Evolutionary conservation across 2,329 filamentous ascomycete species (phyloP), one percentile per base, ranked within the genome.

Genomic region (Aspergillus floridensis): DNA sequence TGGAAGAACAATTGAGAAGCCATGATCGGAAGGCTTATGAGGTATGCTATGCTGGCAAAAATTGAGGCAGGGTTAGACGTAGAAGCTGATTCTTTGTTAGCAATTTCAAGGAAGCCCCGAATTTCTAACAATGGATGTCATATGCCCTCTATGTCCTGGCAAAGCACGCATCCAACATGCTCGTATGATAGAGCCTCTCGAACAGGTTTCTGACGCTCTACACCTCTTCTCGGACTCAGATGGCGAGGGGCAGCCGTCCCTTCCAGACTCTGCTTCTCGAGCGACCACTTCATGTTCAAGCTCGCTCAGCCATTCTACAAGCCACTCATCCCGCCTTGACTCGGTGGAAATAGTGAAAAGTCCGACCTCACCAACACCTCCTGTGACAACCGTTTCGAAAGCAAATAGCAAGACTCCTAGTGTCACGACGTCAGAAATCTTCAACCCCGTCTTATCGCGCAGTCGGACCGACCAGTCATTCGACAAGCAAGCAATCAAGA

Each of bases 181-280:
- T 47, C 72, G 73, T 8, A 65, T 75, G 47, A 68, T 74, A n/a
- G 71, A 76, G 57, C 68, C 70, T 10, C 66, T 74, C 10, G 69
- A 70, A 46, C 65, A 67, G 16, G 47, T 70, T n/a, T 49, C 67
- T 19, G 65, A 59, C 55, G 58, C 66, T 7, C 55, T 72, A 4
- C 64, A 70, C 22, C 46, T 49, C 7, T 35, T 58, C 19, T 55
- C 65, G 2, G 64, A 63, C 26, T 64, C 64, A 5, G 63, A 64
- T 4, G 56, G 59, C 22, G 62, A 50, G n/a, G 60, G 60, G n/a
- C 63, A 53, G 6, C 56, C 62, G 24, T 67, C 63, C n/a, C 22
- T 63, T 16, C 59, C 58, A 3, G 61, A 63, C n/a, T 65, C 65
- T 5, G 48, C 54, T 5, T 68, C 66, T 16, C 48, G 57, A 35